Evolutionary conservation across 1,284 basidiomycete genomes (phyloP).

Genomic region (Ceratobasidium sp.): DNA sequence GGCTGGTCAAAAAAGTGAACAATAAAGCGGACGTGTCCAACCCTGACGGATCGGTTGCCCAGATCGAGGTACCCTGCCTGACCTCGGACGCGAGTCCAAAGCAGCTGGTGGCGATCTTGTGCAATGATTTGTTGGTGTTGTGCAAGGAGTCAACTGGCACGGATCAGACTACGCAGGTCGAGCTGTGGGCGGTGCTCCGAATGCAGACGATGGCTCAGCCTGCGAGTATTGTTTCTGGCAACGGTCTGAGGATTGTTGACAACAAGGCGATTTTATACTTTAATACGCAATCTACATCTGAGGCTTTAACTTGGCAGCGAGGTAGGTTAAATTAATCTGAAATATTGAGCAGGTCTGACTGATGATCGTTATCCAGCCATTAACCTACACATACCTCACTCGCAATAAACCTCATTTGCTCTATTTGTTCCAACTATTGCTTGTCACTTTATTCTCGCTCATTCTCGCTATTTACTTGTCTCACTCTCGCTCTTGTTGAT

Average conservation of each 20-base stretch:
- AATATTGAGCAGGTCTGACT: constrained; percentile 29
- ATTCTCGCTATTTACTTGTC: constrained; percentile 32
- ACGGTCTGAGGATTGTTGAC: constrained; percentile 84
- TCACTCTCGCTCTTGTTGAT: constrained; percentile 11
- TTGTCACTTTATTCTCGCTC: not conserved
- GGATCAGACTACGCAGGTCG: constrained; percentile 79
- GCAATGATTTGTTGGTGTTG: constrained; percentile 93
- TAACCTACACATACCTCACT: constrained; percentile 73
- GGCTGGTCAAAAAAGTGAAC: constrained; percentile 90
- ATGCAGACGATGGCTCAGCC: constrained; percentile 92
- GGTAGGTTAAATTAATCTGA: constrained; percentile 64
- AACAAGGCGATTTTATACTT: constrained; percentile 95
- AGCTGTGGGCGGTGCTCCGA: constrained; percentile 92
- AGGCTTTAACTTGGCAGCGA: constrained; percentile 91
- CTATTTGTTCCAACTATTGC: constrained; percentile 14
- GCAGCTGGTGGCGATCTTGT: constrained; percentile 83
- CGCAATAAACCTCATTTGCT: constrained; percentile 56
- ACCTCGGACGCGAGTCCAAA: constrained; percentile 84
- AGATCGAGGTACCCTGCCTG: constrained; percentile 90
- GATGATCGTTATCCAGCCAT: constrained; percentile 63
- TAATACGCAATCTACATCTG: constrained; percentile 83
- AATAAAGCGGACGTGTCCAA: constrained; percentile 87
- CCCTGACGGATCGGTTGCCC: constrained; percentile 79
- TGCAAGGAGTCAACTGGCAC: constrained; percentile 84
- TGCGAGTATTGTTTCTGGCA: constrained; percentile 90